Evolutionary conservation across 768 basidiomycete species (phyloP).

Genomic region (Lyophyllum semitale): DNA sequence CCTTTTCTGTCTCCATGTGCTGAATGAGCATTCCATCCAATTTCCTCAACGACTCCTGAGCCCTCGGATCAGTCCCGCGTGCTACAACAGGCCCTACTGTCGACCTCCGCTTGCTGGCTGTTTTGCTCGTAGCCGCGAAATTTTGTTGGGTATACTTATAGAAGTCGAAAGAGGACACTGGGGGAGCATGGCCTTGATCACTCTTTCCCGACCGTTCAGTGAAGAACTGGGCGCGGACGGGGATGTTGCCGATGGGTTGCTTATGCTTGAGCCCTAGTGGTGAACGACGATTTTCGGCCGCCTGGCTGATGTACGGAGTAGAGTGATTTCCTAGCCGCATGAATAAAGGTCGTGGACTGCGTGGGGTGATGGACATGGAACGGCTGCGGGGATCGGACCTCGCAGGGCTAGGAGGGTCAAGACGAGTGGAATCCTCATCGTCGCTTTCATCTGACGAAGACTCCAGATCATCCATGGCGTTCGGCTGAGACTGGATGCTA

Average conservation of each 20-base stretch:
- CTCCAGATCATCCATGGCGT: conserved; percentile 75
- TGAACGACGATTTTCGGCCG: conserved; percentile 35
- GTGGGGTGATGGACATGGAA: conserved; percentile 36
- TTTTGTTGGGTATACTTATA: conserved; percentile 41
- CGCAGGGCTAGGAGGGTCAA: conserved; percentile 9
- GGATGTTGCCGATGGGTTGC: conserved; percentile 56
- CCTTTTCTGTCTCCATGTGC: conserved; percentile 84
- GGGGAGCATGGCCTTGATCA: conserved; percentile 34
- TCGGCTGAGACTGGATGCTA: conserved; percentile 65
- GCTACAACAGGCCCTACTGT: conserved; percentile 28
- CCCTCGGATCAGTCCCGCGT: conserved; percentile 38
- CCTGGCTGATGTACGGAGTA: conserved; percentile 59
- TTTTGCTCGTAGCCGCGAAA: neutral
- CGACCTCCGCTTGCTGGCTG: conserved; percentile 29
- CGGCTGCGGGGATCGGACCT: conserved; percentile 35
- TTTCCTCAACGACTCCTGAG: conserved; percentile 61
- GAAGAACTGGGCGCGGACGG: conserved; percentile 46
- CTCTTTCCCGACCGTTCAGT: conserved; percentile 42
- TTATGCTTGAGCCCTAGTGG: conserved; percentile 34
- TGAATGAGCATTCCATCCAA: conserved; percentile 80
- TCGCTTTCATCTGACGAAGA: conserved; percentile 54
- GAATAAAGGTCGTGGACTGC: conserved; percentile 40
- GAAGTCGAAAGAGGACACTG: conserved; percentile 45
- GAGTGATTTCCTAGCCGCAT: conserved; percentile 74
- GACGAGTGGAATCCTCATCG: conserved; percentile 36